Conservation (phyloP, 352 stramenopile species). For the Thraustotheca clavata region DNA sequence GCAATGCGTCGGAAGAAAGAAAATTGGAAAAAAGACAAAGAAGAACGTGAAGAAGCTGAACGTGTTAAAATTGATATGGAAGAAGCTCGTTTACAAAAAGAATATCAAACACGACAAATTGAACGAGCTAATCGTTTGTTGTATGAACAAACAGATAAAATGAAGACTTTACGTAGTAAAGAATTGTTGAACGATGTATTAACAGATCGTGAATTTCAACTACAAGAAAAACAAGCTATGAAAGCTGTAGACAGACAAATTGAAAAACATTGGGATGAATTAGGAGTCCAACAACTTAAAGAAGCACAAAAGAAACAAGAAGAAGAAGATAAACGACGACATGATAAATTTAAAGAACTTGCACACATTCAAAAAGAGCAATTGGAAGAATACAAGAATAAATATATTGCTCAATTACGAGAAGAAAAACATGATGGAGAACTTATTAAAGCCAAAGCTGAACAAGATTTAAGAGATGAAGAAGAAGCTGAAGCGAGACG, state of each 20-base stretch:
- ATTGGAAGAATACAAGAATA: conserved; percentile 78
- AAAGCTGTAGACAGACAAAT: conserved; percentile 32
- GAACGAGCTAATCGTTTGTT: conserved; percentile 74
- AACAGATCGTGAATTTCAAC: conserved; percentile 73
- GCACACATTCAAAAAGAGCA: conserved; percentile 59
- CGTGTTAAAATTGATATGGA: conserved; percentile 68
- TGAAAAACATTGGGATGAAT: conserved; percentile 19
- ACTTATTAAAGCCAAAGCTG: conserved; percentile 45
- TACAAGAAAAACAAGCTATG: conserved; percentile 60
- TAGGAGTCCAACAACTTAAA: conserved; percentile 28
- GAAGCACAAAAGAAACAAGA: conserved; percentile 41
- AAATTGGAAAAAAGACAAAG: conserved; percentile 84
- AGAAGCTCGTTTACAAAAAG: conserved; percentile 62
- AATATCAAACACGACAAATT: conserved; percentile 73
- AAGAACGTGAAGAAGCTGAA: conserved; percentile 69
- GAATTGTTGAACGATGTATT: conserved; percentile 81
- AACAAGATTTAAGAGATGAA: conserved; percentile 48
- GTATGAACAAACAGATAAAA: conserved; percentile 89
- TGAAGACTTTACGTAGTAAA: conserved; percentile 85
- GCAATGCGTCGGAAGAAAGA: conserved; percentile 86
- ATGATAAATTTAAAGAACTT: conserved; percentile 43
- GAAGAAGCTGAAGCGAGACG: conserved; percentile 38
- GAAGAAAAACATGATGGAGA: conserved; percentile 71
- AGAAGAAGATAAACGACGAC: conserved; percentile 37
- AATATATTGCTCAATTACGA: conserved; percentile 60